Conservation (phyloP, 2,329 filamentous ascomycete species). For the Xylaria multiplex region DNA sequence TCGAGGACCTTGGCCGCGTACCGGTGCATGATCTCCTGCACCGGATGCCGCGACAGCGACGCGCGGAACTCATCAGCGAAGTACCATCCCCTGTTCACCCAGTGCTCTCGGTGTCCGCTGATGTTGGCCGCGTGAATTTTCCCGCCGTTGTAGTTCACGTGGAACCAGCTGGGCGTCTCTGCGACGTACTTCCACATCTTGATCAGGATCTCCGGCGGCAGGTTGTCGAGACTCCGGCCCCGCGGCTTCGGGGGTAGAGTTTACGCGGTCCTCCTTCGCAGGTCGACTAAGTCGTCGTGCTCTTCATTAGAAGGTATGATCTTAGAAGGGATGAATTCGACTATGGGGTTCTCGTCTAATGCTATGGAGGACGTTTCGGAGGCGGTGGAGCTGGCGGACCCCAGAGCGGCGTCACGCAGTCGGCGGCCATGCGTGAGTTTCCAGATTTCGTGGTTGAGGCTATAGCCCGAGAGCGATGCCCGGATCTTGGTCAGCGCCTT, state of each 20-base stretch:
- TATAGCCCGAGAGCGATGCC: not conserved
- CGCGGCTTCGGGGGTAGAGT: not conserved
- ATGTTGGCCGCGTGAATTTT: not conserved
- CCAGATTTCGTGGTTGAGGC: not conserved
- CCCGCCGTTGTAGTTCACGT: not conserved
- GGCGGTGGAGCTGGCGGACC: not conserved
- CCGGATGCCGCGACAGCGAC: not conserved
- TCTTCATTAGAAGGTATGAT: not conserved
- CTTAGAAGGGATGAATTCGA: not conserved
- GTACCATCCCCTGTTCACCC: constrained; percentile 12
- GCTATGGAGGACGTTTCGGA: not conserved
- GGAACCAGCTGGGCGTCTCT: constrained; percentile 7
- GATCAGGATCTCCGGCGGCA: constrained; percentile 2
- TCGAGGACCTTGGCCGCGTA: not conserved
- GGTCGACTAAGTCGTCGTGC: not conserved
- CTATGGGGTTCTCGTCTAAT: not conserved
- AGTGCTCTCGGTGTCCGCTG: not conserved
- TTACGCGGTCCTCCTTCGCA: not conserved
- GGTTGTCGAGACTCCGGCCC: constrained; percentile 8
- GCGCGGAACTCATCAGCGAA: constrained; percentile 2
- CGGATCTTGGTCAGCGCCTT: not conserved
- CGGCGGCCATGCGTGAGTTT: not conserved
- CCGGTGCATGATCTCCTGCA: not conserved
- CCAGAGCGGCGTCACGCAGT: too few species aligned
- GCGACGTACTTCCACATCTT: constrained; percentile 17